Percentiles rank a stretch among this genome's conserved stretches.
phyloP scores from a whole-genome alignment of 1,139 yeast species.

The Taphrina wiesneri region DNA sequence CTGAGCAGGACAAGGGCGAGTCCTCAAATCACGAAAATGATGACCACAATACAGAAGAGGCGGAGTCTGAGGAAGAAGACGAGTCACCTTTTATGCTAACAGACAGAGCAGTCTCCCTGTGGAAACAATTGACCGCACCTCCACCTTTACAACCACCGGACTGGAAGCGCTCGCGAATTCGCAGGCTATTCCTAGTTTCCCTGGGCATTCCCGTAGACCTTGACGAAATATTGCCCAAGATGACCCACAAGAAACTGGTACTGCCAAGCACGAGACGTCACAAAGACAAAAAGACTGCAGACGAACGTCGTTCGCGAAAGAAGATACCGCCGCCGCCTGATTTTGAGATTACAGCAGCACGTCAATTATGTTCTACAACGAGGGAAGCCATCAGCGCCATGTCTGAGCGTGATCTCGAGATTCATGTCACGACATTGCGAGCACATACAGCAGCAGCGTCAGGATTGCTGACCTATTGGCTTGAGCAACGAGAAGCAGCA shows the following conservation, averaged over 20 bases:
- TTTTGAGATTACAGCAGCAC: constrained; percentile 37
- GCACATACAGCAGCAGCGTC: constrained; percentile 44
- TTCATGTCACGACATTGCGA: constrained; percentile 43
- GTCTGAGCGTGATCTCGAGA: constrained; percentile 45
- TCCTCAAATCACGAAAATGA: background rate
- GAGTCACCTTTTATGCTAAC: constrained; percentile 28
- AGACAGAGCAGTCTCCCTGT: constrained; percentile 37
- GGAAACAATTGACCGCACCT: constrained; percentile 48
- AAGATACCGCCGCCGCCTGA: constrained; percentile 29
- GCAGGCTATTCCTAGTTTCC: constrained; percentile 59
- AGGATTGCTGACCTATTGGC: constrained; percentile 55
- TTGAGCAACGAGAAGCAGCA: constrained; percentile 50
- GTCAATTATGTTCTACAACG: constrained; percentile 45
- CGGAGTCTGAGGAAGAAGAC: constrained; percentile 23
- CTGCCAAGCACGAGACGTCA: constrained; percentile 17
- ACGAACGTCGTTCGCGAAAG: constrained; percentile 8
- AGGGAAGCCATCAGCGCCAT: constrained; percentile 46
- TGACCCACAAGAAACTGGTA: constrained; percentile 40
- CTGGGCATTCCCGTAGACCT: constrained; percentile 63
- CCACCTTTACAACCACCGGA: constrained; percentile 57
- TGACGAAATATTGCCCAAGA: constrained; percentile 48
- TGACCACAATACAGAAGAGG: background rate
- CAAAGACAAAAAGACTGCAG: constrained; percentile 33
- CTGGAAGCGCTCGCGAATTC: constrained; percentile 61
- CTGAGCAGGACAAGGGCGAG: background rate